These are phyloP conservation scores for Xylaria digitata DNA, from an alignment of 2,329 filamentous ascomycete species.

Conservation along the genomic window DNA sequence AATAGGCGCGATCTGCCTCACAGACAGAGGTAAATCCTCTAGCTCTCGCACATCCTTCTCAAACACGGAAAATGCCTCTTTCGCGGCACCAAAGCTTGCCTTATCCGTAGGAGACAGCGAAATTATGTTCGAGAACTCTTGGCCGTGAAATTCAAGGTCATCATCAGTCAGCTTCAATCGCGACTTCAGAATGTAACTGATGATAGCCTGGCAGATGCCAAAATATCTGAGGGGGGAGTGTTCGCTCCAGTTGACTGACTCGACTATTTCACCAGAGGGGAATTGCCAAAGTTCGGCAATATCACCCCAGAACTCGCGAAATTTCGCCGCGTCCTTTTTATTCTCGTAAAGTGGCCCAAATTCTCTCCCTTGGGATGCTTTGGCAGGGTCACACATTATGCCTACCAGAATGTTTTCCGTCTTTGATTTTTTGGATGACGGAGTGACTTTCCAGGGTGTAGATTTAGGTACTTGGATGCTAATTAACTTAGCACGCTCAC, in stretches of 20 bases:
- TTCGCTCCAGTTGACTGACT: conserved; percentile 87
- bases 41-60: conserved; percentile 81
- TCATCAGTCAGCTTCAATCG: conserved; percentile 73
- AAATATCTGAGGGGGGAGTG: conserved; percentile 61
- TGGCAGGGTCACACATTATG: conserved; percentile 77
- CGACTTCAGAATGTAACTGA: conserved; percentile 74
- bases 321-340: conserved; percentile 81
- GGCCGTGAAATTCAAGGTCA: conserved; percentile 63
- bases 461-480: conserved; percentile 61
- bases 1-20: conserved; percentile 81
- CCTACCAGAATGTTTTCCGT: conserved; percentile 67
- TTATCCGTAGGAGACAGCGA: conserved; percentile 60
- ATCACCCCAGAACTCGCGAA: conserved; percentile 93
- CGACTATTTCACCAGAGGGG: conserved; percentile 92
- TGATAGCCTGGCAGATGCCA: conserved; percentile 82
- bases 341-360: conserved; percentile 89
- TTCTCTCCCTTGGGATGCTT: conserved; percentile 81
- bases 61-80: conserved; percentile 76
- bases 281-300: conserved; percentile 94
- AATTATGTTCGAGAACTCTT: conserved; percentile 63
- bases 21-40: conserved; percentile 86
- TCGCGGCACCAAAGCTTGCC: conserved; percentile 73
- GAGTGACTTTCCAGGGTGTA: conserved; percentile 61
- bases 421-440: conserved; percentile 49
- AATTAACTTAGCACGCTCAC: conserved; percentile 77